Evolutionary conservation across 306 rosid species (phyloP), one percentile per base, ranked within the genome.

Genomic region (Gynostemma pentaphyllum): DNA sequence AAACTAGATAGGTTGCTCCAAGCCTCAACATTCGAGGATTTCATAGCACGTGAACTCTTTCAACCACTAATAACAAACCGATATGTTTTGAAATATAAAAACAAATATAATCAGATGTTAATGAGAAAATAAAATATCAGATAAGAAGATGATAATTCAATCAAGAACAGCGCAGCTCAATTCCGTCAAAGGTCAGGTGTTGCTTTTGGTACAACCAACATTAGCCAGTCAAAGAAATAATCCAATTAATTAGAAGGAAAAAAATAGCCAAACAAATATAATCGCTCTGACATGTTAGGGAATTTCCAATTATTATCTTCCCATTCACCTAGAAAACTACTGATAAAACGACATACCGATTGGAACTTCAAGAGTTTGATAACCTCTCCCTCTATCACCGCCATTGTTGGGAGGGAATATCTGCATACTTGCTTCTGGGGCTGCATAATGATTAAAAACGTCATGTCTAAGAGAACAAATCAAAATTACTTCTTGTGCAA

Each of bases 361-460:
- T 67, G 97, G 78, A 75, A 67, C 71, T 74, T 70, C 87, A 68
- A 83, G 72, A 47, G 94, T 78, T 81, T 84, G 97, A 78, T 94
- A 84, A 45, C 94, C 89, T 2, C 68, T 74, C 61, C 89, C 87
- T 65, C 74, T 75, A 59, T 50, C 82, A 41, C 82, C 89, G 67
- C 83, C 91, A 67, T 73, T 77, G 51, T 41, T 81, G 36, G 97
- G 94, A 67, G 91, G 97, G 63, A 86, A 92, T 65, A 73, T 86
- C 80, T 92, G 94, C 95, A 88, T 32, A 51, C 72, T 88, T 42
- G 94, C 88, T 63, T 66, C 83, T 47, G 87, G 83, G 24, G 39
- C 99, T 88, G 73, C 79, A 65, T 40, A n/a, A 61, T 22, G 44
- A 69, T 24, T 40, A 34, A 40, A 11, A 68, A 65, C n/a, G 11